Conservation (phyloP, 148 eudicot species). For the Talinum fruticosum region DNA sequence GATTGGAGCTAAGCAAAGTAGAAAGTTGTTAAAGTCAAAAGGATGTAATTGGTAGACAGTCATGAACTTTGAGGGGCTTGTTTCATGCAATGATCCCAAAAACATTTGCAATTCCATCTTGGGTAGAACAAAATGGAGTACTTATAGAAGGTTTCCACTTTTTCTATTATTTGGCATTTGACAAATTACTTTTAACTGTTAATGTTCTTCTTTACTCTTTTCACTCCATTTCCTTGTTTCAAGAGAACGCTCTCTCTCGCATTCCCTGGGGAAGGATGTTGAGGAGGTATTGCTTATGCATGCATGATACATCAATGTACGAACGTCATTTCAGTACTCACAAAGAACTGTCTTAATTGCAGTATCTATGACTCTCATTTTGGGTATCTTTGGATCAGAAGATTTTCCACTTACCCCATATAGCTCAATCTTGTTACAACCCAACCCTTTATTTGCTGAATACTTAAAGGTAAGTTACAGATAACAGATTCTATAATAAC, state of each 20-base stretch:
- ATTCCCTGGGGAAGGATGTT: not conserved
- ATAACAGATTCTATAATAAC: not conserved
- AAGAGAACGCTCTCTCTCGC: not conserved
- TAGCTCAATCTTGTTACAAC: slow-evolving; percentile 57
- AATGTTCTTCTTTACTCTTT: not conserved
- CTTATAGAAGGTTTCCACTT: not conserved
- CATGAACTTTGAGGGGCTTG: not conserved
- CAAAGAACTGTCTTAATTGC: slow-evolving; percentile 28
- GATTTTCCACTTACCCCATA: slow-evolving; percentile 62
- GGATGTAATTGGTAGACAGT: not conserved
- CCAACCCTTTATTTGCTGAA: slow-evolving; percentile 62
- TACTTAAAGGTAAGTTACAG: slow-evolving; percentile 50
- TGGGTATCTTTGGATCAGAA: slow-evolving; percentile 75
- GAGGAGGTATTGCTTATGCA: not conserved
- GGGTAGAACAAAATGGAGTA: not conserved
- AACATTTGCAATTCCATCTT: not conserved
- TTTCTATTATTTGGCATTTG: not conserved
- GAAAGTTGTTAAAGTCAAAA: not conserved
- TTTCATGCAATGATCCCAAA: not conserved
- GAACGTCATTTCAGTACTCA: slow-evolving; percentile 5
- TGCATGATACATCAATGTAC: not conserved
- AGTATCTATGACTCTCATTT: slow-evolving; percentile 74
- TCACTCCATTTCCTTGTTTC: not conserved
- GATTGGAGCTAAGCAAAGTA: not conserved
- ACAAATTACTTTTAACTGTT: not conserved